These are phyloP conservation scores for Cercophora scortea DNA, from an alignment of 495 filamentous ascomycete genomes.

Conservation along the genomic window DNA sequence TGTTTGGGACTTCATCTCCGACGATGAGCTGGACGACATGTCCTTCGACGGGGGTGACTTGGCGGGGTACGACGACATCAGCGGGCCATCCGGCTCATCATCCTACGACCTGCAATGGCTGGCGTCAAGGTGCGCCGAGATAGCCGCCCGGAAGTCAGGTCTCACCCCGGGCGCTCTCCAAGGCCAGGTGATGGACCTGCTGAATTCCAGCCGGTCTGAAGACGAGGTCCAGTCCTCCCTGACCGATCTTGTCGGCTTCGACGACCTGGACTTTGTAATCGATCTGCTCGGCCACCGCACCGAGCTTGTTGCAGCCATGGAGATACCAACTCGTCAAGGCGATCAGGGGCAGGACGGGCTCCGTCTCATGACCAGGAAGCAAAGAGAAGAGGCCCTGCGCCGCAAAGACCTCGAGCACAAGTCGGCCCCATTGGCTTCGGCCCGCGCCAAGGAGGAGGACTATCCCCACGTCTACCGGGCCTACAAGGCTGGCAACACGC, in stretches of 20 bases:
- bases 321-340: slow-evolving; percentile 19
- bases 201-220: slow-evolving; percentile 60
- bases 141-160: slow-evolving; percentile 53
- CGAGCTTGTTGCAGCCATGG: slow-evolving; percentile 44
- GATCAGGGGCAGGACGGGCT: slow-evolving; percentile 34
- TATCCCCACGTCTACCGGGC: slow-evolving; percentile 92
- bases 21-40: slow-evolving; percentile 52
- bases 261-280: slow-evolving; percentile 83
- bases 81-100: slow-evolving; percentile 7
- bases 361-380: slow-evolving; percentile 60
- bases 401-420: slow-evolving; percentile 79
- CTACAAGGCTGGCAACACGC: slow-evolving; percentile 73
- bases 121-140: slow-evolving; percentile 48
- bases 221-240: slow-evolving; percentile 82
- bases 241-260: slow-evolving; percentile 87
- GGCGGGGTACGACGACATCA: slow-evolving; percentile 3
- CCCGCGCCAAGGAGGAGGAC: slow-evolving; percentile 49
- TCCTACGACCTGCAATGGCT: slow-evolving; percentile 54
- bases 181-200: slow-evolving; percentile 60
- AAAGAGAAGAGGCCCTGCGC: slow-evolving; percentile 69
- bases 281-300: slow-evolving; percentile 68
- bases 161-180: slow-evolving; percentile 55
- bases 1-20: slow-evolving; percentile 84
- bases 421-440: slow-evolving; percentile 55
- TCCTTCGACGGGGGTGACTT: slow-evolving; percentile 35